Percentiles rank a stretch among this genome's conserved stretches.
Conservation (phyloP, 805 yeast species). For the Pichia gijzeniarum region DNA sequence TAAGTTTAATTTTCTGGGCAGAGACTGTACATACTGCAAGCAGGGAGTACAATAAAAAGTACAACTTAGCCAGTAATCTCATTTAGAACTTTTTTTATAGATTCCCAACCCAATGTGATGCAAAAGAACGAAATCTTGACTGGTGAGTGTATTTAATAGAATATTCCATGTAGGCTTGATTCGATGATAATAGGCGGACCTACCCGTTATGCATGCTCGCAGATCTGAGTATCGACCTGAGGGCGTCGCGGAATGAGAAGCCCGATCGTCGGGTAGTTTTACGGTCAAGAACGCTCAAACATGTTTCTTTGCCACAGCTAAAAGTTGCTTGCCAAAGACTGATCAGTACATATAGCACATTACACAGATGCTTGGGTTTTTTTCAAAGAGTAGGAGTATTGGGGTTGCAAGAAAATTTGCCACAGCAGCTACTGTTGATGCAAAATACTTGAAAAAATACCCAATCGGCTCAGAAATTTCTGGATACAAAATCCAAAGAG, state of each 20-base stretch:
- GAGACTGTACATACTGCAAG: conserved; percentile 8
- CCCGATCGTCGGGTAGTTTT: too few species aligned
- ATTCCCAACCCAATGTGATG: too few species aligned
- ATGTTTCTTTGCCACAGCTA: too few species aligned
- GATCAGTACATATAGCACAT: too few species aligned
- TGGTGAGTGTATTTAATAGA: too few species aligned
- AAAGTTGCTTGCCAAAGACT: too few species aligned
- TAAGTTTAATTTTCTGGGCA: conserved; percentile 45
- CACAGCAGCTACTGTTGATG: conserved; percentile 4
- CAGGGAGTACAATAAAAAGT: background rate
- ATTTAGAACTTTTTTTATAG: background rate
- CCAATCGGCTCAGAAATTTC: conserved; percentile 57
- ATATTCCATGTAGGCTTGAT: background rate
- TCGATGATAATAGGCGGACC: too few species aligned
- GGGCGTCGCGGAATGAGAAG: too few species aligned
- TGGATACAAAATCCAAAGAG: conserved; percentile 63
- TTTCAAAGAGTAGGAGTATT: background rate
- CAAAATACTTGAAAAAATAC: conserved; percentile 35
- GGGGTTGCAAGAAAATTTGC: conserved; percentile 7
- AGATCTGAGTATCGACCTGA: too few species aligned
- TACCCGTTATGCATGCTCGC: too few species aligned
- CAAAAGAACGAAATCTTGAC: too few species aligned
- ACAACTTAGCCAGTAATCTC: background rate
- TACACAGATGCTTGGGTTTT: background rate
- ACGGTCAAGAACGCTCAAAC: too few species aligned